A percentile compares a stretch with the other conserved stretches of the same genome.
Conservation (phyloP, 2,329 filamentous ascomycete genomes). For the Neonectria magnoliae region DNA sequence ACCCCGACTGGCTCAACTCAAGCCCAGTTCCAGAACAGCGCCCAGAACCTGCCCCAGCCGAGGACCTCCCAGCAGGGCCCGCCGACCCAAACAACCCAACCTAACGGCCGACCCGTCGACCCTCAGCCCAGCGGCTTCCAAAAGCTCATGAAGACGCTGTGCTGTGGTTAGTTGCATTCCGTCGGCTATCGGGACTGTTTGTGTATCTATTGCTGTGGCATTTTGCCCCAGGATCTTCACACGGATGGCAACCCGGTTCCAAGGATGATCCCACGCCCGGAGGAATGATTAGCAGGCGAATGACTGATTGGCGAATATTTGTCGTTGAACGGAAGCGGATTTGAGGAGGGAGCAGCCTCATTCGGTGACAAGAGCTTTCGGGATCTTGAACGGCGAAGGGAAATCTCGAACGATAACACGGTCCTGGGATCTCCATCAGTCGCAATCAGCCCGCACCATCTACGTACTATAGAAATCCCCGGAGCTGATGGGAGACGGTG, state of each 20-base stretch:
- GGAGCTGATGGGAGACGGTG: slow-evolving; percentile 31
- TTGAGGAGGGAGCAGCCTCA: slow-evolving; percentile 7
- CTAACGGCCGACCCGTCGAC: slow-evolving; percentile 69
- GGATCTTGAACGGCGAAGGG: background rate
- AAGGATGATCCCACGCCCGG: slow-evolving; percentile 14
- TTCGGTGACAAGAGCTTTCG: slow-evolving; percentile 20
- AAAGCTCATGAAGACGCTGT: slow-evolving; percentile 92
- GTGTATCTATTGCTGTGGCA: slow-evolving; percentile 43
- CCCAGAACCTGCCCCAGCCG: slow-evolving; percentile 81
- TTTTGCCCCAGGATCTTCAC: slow-evolving; percentile 35
- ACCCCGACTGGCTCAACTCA: slow-evolving; percentile 92
- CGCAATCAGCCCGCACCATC: slow-evolving; percentile 31
- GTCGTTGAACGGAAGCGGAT: slow-evolving; percentile 11
- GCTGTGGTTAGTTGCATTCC: slow-evolving; percentile 74
- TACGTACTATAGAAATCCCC: slow-evolving; percentile 39
- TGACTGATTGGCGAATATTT: background rate
- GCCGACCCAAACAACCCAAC: slow-evolving; percentile 63
- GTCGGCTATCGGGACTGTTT: slow-evolving; percentile 42
- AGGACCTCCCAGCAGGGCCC: slow-evolving; percentile 69
- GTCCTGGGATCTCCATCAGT: slow-evolving; percentile 16
- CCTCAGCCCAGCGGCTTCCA: slow-evolving; percentile 84
- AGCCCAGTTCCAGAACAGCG: slow-evolving; percentile 96
- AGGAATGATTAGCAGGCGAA: background rate
- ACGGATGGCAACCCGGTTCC: slow-evolving; percentile 21
- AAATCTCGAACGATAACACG: slow-evolving; percentile 13